Conservation (phyloP, 305 asterid genomes). For the Andrographis paniculata region DNA sequence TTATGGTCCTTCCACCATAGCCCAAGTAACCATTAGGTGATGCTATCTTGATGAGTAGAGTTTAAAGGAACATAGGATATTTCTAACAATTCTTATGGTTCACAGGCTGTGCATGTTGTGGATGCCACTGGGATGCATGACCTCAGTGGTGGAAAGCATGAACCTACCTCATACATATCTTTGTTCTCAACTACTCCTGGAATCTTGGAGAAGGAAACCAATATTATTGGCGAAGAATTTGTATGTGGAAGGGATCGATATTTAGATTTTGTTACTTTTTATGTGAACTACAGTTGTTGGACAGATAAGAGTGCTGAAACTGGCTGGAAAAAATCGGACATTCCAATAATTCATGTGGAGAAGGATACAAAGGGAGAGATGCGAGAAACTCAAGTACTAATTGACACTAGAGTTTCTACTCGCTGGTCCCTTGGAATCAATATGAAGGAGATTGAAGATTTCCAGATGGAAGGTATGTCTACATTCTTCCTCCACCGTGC, state of each 20-base stretch:
- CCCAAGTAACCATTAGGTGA: not conserved
- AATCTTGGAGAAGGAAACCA: conserved; percentile 59
- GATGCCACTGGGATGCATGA: conserved; percentile 40
- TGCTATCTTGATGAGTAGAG: not conserved
- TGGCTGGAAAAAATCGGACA: conserved; percentile 68
- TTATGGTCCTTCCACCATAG: not conserved
- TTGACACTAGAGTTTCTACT: conserved; percentile 63
- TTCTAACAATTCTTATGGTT: conserved; percentile 2
- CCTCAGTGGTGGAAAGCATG: conserved; percentile 30
- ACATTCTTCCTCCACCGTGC: not conserved
- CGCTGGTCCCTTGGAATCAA: conserved; percentile 91
- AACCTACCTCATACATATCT: conserved; percentile 57
- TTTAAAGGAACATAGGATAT: not conserved
- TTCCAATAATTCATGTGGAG: conserved; percentile 54
- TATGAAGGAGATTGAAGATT: conserved; percentile 60
- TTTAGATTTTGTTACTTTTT: conserved; percentile 75
- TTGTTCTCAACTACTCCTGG: conserved; percentile 88
- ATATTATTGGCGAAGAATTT: conserved; percentile 67
- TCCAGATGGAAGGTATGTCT: conserved; percentile 67
- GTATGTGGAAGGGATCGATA: conserved; percentile 58
- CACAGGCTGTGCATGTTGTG: conserved; percentile 87
- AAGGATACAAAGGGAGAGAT: conserved; percentile 41
- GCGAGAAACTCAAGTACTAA: conserved; percentile 41
- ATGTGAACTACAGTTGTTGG: conserved; percentile 81
- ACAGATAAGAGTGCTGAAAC: conserved; percentile 28